Conservation (phyloP, 192 early-diverging fungal genomes). For the Polychytrium aggregatum region DNA sequence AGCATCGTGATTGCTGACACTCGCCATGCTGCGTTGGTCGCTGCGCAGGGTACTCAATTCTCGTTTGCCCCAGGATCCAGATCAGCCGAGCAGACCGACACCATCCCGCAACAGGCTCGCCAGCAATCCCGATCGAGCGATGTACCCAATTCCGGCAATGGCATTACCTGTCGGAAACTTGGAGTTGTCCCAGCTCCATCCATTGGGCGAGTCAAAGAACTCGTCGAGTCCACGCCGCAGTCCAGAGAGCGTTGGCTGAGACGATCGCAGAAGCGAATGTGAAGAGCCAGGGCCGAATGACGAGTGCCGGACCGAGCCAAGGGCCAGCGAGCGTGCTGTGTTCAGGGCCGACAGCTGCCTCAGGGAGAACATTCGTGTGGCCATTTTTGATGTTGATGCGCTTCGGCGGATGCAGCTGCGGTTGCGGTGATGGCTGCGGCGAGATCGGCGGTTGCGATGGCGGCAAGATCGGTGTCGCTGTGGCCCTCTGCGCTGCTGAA, state of each 20-base stretch:
- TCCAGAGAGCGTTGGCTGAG: background rate
- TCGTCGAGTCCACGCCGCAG: conserved; percentile 27
- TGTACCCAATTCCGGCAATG: background rate
- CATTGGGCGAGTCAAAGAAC: conserved; percentile 34
- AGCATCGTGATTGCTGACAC: background rate
- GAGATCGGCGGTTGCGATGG: too few species aligned
- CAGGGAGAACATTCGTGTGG: background rate
- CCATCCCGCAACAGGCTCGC: background rate
- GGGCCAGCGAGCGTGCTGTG: background rate
- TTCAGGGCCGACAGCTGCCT: conserved; percentile 1
- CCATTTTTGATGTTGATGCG: conserved; percentile 2
- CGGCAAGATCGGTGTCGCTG: too few species aligned
- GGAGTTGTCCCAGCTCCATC: conserved; percentile 32
- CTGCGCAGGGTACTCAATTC: too few species aligned
- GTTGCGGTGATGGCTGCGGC: too few species aligned
- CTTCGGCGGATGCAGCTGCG: too few species aligned
- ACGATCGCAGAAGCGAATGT: background rate
- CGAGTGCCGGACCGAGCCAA: background rate
- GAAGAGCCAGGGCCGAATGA: conserved; percentile 1
- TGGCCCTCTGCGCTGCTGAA: too few species aligned
- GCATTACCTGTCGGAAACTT: conserved; percentile 23
- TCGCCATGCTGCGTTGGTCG: background rate
- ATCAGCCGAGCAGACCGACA: too few species aligned
- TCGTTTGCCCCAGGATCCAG: too few species aligned
- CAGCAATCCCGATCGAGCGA: background rate